These are phyloP conservation scores for Diospyros kaki DNA, from an alignment of 148 eudicot genomes.

Conservation along the genomic window DNA sequence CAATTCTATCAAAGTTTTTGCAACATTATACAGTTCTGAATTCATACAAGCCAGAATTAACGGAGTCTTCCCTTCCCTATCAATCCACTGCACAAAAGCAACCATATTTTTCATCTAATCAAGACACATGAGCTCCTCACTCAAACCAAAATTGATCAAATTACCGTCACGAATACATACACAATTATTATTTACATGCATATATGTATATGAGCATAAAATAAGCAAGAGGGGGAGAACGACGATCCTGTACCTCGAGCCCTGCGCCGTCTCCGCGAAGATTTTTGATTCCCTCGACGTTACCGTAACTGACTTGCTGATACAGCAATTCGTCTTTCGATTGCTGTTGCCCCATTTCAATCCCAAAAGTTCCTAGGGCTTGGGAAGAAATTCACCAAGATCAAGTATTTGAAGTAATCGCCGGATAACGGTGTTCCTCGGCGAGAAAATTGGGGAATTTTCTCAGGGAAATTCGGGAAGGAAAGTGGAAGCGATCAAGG, in stretches of 20 bases:
- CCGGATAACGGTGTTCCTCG: background rate
- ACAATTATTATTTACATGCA: background rate
- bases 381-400: background rate
- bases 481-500: background rate
- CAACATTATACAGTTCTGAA: constrained; percentile 55
- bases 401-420: background rate
- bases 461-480: background rate
- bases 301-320: constrained; percentile 72
- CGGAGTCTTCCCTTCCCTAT: constrained; percentile 92
- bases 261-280: constrained; percentile 77
- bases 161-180: background rate
- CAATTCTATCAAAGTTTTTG: constrained; percentile 78
- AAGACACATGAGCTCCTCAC: background rate
- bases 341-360: constrained; percentile 72
- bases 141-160: background rate
- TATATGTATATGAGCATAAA: background rate
- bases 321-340: constrained; percentile 83
- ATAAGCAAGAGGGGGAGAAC: background rate
- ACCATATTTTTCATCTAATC: background rate
- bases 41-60: constrained; percentile 73
- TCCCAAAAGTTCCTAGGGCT: background rate
- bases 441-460: constrained; percentile 10
- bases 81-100: constrained; percentile 61
- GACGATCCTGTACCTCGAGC: constrained; percentile 61
- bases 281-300: constrained; percentile 64